A percentile compares a stretch with the other conserved stretches of the same genome.
Conservation (phyloP, 2,329 filamentous ascomycete genomes). For the Ceratocystis cacaofunesta region DNA sequence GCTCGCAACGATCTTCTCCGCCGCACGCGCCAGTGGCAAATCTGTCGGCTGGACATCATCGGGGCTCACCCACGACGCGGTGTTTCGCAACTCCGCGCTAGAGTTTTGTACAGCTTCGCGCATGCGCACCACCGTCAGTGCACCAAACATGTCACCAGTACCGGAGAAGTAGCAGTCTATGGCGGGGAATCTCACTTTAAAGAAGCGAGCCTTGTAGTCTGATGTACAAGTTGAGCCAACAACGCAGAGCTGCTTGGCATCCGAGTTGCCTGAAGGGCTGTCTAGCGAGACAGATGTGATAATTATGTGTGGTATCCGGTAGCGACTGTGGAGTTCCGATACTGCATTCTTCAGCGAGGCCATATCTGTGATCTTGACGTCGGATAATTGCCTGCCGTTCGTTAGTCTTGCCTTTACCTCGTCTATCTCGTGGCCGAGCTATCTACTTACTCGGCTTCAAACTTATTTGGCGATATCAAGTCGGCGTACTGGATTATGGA, state of each 20-base stretch:
- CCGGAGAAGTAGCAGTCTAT: constrained; percentile 92
- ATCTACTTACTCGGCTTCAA: constrained; percentile 71
- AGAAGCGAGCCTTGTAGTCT: constrained; percentile 57
- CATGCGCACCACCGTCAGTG: constrained; percentile 72
- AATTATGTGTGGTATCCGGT: constrained; percentile 71
- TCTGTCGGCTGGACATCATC: constrained; percentile 55
- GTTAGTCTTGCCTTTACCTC: background rate
- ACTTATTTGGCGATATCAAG: constrained; percentile 88
- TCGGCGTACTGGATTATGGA: constrained; percentile 66
- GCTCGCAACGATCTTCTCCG: constrained; percentile 74
- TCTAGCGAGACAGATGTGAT: constrained; percentile 76
- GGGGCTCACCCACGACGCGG: constrained; percentile 57
- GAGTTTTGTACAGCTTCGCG: constrained; percentile 55
- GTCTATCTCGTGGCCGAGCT: background rate
- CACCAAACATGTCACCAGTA: constrained; percentile 97
- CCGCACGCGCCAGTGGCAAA: constrained; percentile 68
- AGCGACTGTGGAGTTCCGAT: constrained; percentile 58
- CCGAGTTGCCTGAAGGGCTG: constrained; percentile 25
- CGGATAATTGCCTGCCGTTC: constrained; percentile 57
- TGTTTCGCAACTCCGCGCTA: constrained; percentile 32
- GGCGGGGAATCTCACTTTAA: constrained; percentile 72
- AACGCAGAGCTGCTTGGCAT: constrained; percentile 45
- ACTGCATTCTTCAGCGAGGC: constrained; percentile 59
- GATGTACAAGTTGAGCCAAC: constrained; percentile 61
- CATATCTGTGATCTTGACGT: constrained; percentile 67